Base-by-base conservation (phyloP, 2,329 filamentous ascomycete species). In the Fragosphaeria purpurea region DNA sequence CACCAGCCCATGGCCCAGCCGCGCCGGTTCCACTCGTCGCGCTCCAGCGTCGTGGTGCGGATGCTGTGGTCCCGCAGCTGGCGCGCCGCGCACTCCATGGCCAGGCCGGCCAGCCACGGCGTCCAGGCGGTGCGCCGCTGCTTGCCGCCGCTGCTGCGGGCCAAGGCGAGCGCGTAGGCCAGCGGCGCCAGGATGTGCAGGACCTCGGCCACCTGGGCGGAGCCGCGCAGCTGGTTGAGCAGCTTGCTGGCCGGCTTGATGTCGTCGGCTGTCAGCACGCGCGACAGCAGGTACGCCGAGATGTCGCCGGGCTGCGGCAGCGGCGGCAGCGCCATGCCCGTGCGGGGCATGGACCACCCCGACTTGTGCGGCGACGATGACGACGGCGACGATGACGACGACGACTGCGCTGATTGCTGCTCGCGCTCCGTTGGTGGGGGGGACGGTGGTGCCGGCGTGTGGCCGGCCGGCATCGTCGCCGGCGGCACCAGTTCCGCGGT, bases 1-100 rank as follows among this genome's bases (percentile, higher is more conserved):
- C 93, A 98, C 91, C 93, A 97, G 22, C 83, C 86, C 74, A 96
- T 84, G 2, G 82, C 83, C 88, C 89, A 95, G 40, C 86, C 89
- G 56, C 93, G 77, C 68, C 88, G 89, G 63, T 76, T 82, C 75
- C 94, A 81, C 70, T 97, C 91, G 58, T 96, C 91, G 51, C 83
- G 81, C 69, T 98, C 93, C 13, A 98, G 74, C 7, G 85, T 81
- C 31, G 91, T 95, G 35, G 93, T 89, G 46, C 87, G 78, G 54
- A 93, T 72, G 34, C 88, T 83, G 35, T 85, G 81, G 10, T 89
- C 76, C 35, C 76, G 68, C 45, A 98, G 72, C 67, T 96, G 89
- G n/a, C 91, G 76, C 41, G 91, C 90, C 6, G 86, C 85, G 59
- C 89, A 88, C 64, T 98, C 91, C 57, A 95, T 80, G 46, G 80